Conservation (phyloP, 1,284 basidiomycete species). For the Naganishia liquefaciens region DNA sequence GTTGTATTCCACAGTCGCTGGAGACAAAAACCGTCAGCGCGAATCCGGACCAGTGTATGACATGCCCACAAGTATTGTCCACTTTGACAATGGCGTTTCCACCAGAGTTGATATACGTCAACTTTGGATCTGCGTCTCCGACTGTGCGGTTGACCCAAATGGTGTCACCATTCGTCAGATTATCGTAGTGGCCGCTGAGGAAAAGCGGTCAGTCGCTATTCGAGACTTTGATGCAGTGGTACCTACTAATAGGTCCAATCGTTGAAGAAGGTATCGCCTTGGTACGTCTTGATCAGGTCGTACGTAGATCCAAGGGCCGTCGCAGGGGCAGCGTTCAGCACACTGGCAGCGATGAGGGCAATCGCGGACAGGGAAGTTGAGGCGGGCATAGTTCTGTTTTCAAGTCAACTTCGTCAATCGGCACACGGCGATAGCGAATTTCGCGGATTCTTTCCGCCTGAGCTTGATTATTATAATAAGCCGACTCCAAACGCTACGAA, state of each 20-base stretch:
- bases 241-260: slow-evolving; percentile 73
- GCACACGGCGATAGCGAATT: too few species aligned
- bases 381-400: too few species aligned
- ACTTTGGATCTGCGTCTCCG: slow-evolving; percentile 52
- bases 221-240: slow-evolving; percentile 66
- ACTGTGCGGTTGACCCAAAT: slow-evolving; percentile 58
- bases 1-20: slow-evolving; percentile 64
- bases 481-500: too few species aligned
- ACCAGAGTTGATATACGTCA: slow-evolving; percentile 62
- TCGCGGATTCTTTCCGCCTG: too few species aligned
- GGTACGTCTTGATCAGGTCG: slow-evolving; percentile 58
- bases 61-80: slow-evolving; percentile 58
- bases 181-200: slow-evolving; percentile 50
- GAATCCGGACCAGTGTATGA: background rate
- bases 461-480: too few species aligned
- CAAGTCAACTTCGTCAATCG: too few species aligned
- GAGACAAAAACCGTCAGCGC: background rate
- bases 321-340: slow-evolving; percentile 33
- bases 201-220: slow-evolving; percentile 35
- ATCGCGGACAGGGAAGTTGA: slow-evolving; percentile 39
- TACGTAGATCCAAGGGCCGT: slow-evolving; percentile 45
- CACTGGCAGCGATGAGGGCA: slow-evolving; percentile 39
- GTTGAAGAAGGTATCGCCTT: slow-evolving; percentile 67
- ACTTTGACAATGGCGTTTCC: slow-evolving; percentile 79
- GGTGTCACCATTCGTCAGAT: slow-evolving; percentile 69